phyloP scores from a whole-genome alignment of 176 grass and related monocot species.

The Phragmites australis region DNA sequence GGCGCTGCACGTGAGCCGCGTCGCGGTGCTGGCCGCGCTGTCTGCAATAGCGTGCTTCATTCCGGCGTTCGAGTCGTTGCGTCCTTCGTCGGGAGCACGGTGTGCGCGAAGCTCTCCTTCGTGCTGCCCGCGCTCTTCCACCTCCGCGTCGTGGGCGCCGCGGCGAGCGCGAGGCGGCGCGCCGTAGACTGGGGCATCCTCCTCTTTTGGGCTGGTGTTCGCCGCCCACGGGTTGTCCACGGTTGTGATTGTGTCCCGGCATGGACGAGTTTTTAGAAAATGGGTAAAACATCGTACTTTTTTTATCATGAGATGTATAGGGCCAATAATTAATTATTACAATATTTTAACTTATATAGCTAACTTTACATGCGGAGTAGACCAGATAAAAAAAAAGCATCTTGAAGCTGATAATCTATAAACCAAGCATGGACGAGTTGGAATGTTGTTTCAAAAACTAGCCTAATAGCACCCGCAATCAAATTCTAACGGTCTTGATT shows the following conservation, averaged over 20 bases:
- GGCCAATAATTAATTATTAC: too few relatives aligned
- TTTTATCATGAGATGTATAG: too few relatives aligned
- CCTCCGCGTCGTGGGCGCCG: constrained; percentile 52
- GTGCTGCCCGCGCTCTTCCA: constrained; percentile 81
- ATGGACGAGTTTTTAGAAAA: too few relatives aligned
- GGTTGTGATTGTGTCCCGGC: neutral
- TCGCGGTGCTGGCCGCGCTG: constrained; percentile 52
- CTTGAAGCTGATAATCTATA: too few relatives aligned
- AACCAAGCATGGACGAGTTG: too few relatives aligned
- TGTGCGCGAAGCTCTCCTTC: constrained; percentile 86
- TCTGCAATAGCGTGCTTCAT: constrained; percentile 71
- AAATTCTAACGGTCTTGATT: too few relatives aligned
- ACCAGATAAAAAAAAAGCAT: too few relatives aligned
- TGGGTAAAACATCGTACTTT: too few relatives aligned
- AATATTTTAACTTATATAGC: too few relatives aligned
- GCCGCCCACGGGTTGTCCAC: constrained; percentile 59
- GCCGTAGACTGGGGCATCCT: constrained; percentile 61
- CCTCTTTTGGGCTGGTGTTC: constrained; percentile 58
- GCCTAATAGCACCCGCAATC: too few relatives aligned
- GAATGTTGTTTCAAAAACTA: too few relatives aligned
- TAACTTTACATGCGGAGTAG: too few relatives aligned
- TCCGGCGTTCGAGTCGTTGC: constrained; percentile 73
- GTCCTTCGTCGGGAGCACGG: constrained; percentile 83
- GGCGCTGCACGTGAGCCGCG: constrained; percentile 60
- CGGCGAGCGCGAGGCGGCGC: constrained; percentile 39